These are phyloP conservation scores for Talaromyces rugulosus DNA, from an alignment of 2,329 filamentous ascomycete species.

Conservation along the genomic window DNA sequence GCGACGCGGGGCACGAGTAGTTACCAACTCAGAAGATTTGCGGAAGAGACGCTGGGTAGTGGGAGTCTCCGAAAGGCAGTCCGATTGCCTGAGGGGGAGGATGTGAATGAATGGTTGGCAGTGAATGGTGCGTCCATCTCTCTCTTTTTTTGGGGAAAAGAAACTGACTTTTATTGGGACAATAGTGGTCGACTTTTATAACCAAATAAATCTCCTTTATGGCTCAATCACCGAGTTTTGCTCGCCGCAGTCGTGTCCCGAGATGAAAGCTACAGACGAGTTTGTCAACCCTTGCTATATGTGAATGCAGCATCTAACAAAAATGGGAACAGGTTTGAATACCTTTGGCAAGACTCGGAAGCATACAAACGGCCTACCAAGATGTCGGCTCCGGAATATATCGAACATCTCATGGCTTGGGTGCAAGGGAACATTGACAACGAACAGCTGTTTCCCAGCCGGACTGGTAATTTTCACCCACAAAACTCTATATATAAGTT, in stretches of 20 bases:
- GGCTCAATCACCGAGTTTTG: conserved; percentile 99
- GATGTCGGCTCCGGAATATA: conserved; percentile 95
- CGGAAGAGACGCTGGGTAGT: conserved; percentile 91
- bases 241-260: conserved; percentile 91
- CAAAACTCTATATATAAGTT: neutral
- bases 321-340: conserved; percentile 69
- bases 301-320: neutral
- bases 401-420: conserved; percentile 97
- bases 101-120: conserved; percentile 95
- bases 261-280: conserved; percentile 99
- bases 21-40: conserved; percentile 96
- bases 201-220: conserved; percentile 98
- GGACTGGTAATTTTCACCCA: conserved; percentile 60
- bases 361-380: conserved; percentile 95
- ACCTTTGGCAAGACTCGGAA: conserved; percentile 96
- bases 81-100: conserved; percentile 93
- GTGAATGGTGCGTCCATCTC: conserved; percentile 72
- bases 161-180: neutral
- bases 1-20: conserved; percentile 80
- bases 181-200: conserved; percentile 98
- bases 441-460: conserved; percentile 88
- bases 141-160: neutral
- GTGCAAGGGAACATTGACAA: conserved; percentile 95
- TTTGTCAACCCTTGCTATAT: conserved; percentile 39
- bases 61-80: conserved; percentile 95